Conservation (phyloP, 2,329 filamentous ascomycete species). For the Fusarium anguioides region DNA sequence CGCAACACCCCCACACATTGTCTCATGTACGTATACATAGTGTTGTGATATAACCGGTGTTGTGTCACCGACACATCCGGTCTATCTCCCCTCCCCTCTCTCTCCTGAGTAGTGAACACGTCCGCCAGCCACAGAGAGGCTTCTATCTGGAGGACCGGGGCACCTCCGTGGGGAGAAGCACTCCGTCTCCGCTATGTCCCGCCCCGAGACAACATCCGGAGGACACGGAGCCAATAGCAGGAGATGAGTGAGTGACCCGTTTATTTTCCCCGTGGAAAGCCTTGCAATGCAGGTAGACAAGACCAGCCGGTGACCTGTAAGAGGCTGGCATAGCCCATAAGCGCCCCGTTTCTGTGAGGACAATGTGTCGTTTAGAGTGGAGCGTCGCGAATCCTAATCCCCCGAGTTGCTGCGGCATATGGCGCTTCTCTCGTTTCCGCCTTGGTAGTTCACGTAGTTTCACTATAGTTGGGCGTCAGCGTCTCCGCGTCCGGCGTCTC, state of each 20-base stretch:
- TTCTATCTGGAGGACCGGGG: constrained; percentile 17
- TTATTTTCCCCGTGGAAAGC: constrained; percentile 30
- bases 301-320: constrained; percentile 25
- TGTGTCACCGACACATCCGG: constrained; percentile 34
- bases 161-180: constrained; percentile 36
- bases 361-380: constrained; percentile 25
- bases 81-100: constrained; percentile 16
- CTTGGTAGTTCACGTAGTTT: constrained; percentile 7
- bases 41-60: constrained; percentile 13
- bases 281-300: constrained; percentile 11
- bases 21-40: constrained; percentile 27
- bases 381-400: background rate
- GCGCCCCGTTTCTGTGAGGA: constrained; percentile 29
- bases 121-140: constrained; percentile 24
- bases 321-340: constrained; percentile 13
- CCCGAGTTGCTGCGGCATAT: constrained; percentile 24
- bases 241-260: constrained; percentile 20
- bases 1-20: constrained; percentile 23
- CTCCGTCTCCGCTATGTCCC: constrained; percentile 27
- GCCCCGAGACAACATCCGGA: constrained; percentile 36
- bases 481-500: constrained; percentile 34
- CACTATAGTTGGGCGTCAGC: constrained; percentile 21
- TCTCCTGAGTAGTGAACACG: constrained; percentile 1
- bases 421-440: constrained; percentile 27
- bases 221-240: constrained; percentile 28